A percentile compares a stretch with the other conserved stretches of the same genome.
Conservation (phyloP, 768 basidiomycete genomes). For the Ramaria sp. region DNA sequence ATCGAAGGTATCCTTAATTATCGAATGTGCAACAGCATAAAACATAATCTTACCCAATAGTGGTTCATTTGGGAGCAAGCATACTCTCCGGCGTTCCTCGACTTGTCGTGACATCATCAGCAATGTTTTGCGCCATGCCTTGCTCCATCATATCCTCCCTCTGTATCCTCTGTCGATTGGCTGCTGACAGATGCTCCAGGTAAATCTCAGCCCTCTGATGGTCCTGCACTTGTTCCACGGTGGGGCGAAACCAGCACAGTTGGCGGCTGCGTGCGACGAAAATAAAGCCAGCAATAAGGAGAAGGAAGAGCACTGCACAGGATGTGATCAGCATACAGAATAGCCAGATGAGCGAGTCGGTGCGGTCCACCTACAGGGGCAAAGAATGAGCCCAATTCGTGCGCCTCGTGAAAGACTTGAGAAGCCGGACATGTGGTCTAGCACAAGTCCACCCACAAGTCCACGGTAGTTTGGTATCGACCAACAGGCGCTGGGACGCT, state of each 20-base stretch:
- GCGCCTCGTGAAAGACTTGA: no score
- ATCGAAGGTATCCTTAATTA: neutral
- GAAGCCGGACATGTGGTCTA: no score
- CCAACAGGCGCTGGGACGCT: no score
- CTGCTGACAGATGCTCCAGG: neutral
- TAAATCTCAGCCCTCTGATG: neutral
- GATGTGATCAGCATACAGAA: no score
- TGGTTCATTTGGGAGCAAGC: neutral
- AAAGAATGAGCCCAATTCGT: no score
- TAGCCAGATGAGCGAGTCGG: no score
- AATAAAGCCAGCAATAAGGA: neutral
- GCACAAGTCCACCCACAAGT: no score
- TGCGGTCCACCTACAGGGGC: no score
- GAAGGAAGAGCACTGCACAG: neutral
- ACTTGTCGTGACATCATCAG: neutral
- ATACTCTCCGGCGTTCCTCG: neutral
- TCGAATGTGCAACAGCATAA: neutral
- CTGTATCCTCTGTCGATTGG: neutral
- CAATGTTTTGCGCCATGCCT: no score
- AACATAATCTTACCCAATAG: neutral
- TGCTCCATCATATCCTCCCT: neutral
- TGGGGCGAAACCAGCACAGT: neutral
- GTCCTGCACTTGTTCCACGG: neutral
- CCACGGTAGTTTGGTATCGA: no score
- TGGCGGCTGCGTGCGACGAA: neutral